Base-by-base conservation (phyloP, 192 early-diverging fungal genomes). In the Mortierella claussenii region DNA sequence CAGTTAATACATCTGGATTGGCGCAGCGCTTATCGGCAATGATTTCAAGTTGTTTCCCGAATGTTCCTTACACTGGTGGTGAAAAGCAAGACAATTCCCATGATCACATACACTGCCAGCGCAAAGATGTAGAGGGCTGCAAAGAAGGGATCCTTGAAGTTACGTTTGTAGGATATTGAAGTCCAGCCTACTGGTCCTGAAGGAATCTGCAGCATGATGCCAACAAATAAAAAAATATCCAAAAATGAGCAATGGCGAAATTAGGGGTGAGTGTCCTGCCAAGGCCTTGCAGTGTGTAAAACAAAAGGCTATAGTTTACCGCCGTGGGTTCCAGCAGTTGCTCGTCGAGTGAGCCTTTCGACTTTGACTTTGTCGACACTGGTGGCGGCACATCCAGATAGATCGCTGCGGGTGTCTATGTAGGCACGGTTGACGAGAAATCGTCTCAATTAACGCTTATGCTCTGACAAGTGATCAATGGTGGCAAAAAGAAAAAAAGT, bases 111-210 rank as follows among this genome's bases (percentile, higher is more conserved):
- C 4, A 65, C 44, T 11, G 57, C 50, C 6, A 85, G 12, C 23
- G 69, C 59, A 7, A 80, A 15, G 17, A 76, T 28, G 59, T 83
- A 87, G 10, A 85, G 48, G 3, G 73, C 46, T 0, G 78, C 80
- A 65, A 87, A 87, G 12, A 80, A 50, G 2, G 84, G 80, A 48
- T 87, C 86, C 60, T 83, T 85, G 33, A 74, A 80, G 34, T 83
- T 83, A 28, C 74, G 65, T 23, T 82, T 80, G 42, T 78, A 65
- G 17, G 75, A 78, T 51, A 74, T 71, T 18, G 80, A 79, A 10
- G 81, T 82, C 31, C 79, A 81, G 54, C 71, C 80, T 7, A 62
- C 46, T 3, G 83, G 83, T 42, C 69, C 69, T 9, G 60, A 50
- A 23, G 69, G 69, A 47, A 74, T 65, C 69, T 74, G 70, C 40